Evolutionary conservation across 305 asterid genomes (phyloP).

Genomic region (Solanum hybrid): DNA sequence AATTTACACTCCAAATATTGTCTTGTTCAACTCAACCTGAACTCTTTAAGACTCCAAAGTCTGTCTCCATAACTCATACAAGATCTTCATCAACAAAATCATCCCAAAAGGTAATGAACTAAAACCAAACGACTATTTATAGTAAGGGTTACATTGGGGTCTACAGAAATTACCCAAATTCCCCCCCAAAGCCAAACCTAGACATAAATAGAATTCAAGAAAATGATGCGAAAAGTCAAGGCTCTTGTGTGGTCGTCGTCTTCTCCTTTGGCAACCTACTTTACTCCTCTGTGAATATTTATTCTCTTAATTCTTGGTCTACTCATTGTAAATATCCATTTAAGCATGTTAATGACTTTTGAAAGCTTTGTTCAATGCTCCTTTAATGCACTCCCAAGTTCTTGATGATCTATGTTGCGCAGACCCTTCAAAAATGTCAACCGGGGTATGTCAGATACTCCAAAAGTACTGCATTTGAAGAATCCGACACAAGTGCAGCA

Average conservation of each 20-base stretch:
- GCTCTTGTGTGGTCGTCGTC: background rate
- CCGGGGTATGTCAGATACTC: background rate
- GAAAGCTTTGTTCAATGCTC: background rate
- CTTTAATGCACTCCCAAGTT: background rate
- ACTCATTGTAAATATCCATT: background rate
- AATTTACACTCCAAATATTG: background rate
- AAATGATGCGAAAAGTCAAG: background rate
- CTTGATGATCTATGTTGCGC: background rate
- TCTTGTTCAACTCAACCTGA: background rate
- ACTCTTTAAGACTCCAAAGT: background rate
- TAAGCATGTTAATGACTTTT: background rate
- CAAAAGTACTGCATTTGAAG: background rate
- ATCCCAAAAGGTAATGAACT: background rate
- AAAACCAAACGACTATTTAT: background rate
- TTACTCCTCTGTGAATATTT: background rate
- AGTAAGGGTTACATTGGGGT: background rate
- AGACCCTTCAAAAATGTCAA: background rate
- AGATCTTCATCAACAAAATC: background rate
- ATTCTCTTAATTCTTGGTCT: background rate
- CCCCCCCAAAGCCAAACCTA: background rate
- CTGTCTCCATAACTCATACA: background rate
- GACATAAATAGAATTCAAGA: background rate
- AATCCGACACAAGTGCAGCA: background rate
- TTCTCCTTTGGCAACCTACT: background rate
- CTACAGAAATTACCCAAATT: background rate